Evolutionary conservation across 257 asterid genomes (phyloP).

Genomic region (Knoxia roxburghii): DNA sequence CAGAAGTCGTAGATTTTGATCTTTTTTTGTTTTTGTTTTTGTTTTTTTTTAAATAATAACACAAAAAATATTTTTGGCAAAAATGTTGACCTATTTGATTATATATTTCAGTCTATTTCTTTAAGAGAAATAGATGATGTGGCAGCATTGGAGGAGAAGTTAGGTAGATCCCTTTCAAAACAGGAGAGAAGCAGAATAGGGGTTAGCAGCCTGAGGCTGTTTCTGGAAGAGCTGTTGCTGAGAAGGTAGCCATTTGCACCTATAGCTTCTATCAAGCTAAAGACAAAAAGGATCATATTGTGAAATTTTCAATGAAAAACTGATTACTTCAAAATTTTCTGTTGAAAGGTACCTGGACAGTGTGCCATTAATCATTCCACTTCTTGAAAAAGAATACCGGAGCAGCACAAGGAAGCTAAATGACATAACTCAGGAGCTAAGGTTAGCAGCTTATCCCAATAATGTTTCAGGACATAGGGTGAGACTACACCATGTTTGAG

Average conservation of each 20-base stretch:
- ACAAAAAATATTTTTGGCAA: not conserved
- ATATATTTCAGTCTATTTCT: slow-evolving; percentile 55
- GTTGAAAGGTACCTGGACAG: slow-evolving; percentile 78
- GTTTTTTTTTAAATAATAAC: not conserved
- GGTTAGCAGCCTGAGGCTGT: slow-evolving; percentile 83
- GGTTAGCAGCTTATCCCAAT: slow-evolving; percentile 38
- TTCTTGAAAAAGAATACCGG: slow-evolving; percentile 86
- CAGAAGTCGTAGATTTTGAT: not conserved
- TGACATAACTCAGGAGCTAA: slow-evolving; percentile 83
- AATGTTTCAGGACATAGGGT: not conserved
- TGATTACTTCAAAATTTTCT: slow-evolving; percentile 23
- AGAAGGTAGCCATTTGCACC: slow-evolving; percentile 44
- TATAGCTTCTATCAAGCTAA: not conserved
- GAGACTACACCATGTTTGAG: not conserved
- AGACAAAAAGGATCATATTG: not conserved
- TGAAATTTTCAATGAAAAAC: slow-evolving; percentile 12
- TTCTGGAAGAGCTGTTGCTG: slow-evolving; percentile 88
- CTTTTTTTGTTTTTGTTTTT: not conserved
- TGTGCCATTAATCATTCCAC: slow-evolving; percentile 87
- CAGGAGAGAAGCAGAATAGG: slow-evolving; percentile 90
- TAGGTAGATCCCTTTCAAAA: slow-evolving; percentile 79
- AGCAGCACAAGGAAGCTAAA: slow-evolving; percentile 70
- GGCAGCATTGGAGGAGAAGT: slow-evolving; percentile 81
- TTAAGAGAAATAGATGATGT: slow-evolving; percentile 80
- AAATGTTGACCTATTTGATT: not conserved